Evolutionary conservation across 441 rosid genomes (phyloP).

Genomic region (Mallotus japonicus): DNA sequence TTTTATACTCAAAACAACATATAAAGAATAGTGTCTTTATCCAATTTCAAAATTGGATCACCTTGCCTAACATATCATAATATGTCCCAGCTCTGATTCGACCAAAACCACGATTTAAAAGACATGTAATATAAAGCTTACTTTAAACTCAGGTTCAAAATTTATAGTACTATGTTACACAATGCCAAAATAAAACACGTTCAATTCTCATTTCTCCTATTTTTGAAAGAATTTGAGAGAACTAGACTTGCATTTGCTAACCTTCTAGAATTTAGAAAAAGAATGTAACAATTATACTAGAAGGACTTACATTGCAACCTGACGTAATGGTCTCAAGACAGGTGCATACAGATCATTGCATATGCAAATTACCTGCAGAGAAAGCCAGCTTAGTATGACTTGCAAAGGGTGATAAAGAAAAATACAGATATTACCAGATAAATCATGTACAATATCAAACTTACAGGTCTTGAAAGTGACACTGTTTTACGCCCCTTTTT

Average conservation of each 20-base stretch:
- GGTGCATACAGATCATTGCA: slow-evolving; percentile 97
- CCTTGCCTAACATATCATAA: too few relatives aligned
- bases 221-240: neutral
- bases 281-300: slow-evolving; percentile 5
- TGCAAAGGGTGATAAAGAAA: neutral
- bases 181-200: neutral
- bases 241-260: neutral
- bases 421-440: slow-evolving; percentile 14
- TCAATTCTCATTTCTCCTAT: neutral
- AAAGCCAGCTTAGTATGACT: slow-evolving; percentile 15
- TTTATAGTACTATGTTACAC: too few relatives aligned
- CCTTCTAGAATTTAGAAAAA: slow-evolving; percentile 11
- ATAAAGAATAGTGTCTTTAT: neutral
- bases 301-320: slow-evolving; percentile 84
- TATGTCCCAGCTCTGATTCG: neutral
- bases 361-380: slow-evolving; percentile 79
- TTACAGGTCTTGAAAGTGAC: slow-evolving; percentile 82
- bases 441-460: slow-evolving; percentile 28
- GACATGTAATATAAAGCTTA: neutral
- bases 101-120: neutral
- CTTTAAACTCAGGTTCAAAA: neutral
- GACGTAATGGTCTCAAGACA: slow-evolving; percentile 89
- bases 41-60: neutral
- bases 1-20: too few relatives aligned
- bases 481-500: slow-evolving; percentile 59